These are phyloP conservation scores for Marsdenia floribunda DNA, from an alignment of 257 asterid genomes.

Conservation along the genomic window DNA sequence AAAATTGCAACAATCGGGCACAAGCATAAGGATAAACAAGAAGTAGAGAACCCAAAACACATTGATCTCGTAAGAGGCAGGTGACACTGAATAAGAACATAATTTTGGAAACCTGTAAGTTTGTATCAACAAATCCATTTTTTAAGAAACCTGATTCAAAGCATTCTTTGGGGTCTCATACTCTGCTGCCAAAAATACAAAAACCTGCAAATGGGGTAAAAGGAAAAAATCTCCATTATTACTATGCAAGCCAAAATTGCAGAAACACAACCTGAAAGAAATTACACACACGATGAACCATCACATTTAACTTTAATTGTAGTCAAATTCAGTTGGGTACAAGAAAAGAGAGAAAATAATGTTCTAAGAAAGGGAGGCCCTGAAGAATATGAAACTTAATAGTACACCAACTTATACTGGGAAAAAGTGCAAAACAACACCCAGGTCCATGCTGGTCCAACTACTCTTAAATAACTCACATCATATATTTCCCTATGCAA, in stretches of 20 bases:
- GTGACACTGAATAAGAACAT: not conserved
- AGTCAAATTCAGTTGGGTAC: slow-evolving; percentile 3
- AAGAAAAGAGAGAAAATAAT: not conserved
- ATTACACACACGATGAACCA: not conserved
- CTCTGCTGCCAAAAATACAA: slow-evolving; percentile 95
- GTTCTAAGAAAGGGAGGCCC: not conserved
- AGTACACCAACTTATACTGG: not conserved
- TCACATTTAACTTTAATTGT: not conserved
- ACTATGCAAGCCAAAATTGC: not conserved
- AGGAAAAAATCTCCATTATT: not conserved
- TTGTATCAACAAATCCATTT: not conserved
- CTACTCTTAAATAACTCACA: not conserved
- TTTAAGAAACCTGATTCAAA: slow-evolving; percentile 64
- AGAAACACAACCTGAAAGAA: not conserved
- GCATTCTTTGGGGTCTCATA: slow-evolving; percentile 76
- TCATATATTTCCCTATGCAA: not conserved
- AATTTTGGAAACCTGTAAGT: not conserved
- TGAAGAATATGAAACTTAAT: not conserved
- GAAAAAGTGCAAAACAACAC: not conserved
- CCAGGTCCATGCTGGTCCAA: not conserved
- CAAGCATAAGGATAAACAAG: not conserved
- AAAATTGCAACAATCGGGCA: not conserved
- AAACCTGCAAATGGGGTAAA: slow-evolving; percentile 52
- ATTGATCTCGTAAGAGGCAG: not conserved
- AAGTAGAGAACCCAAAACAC: not conserved